phyloP scores from a whole-genome alignment of 352 stramenopile species.

The Phytophthora sansomeana region DNA sequence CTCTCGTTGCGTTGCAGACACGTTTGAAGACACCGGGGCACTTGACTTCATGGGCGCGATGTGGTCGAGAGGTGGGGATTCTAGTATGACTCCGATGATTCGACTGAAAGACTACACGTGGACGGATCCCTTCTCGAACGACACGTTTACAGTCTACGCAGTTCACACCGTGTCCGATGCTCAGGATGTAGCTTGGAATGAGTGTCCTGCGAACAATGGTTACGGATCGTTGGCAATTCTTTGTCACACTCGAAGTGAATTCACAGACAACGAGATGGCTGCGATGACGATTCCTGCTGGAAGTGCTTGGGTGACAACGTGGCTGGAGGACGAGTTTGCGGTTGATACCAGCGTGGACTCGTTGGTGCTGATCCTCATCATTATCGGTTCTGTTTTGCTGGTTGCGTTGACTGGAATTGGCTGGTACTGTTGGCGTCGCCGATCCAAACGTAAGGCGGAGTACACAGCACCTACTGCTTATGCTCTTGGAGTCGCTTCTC shows the following conservation, averaged over 20 bases:
- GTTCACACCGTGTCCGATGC: constrained; percentile 24
- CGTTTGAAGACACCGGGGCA: constrained; percentile 11
- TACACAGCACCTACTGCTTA: not conserved
- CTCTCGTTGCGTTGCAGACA: constrained; percentile 38
- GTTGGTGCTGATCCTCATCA: constrained; percentile 20
- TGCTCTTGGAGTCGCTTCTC: constrained; percentile 2
- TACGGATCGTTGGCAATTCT: constrained; percentile 31
- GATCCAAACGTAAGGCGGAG: not conserved
- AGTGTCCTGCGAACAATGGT: constrained; percentile 24
- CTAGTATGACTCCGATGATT: constrained; percentile 25
- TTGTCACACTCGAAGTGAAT: constrained; percentile 17
- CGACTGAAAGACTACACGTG: constrained; percentile 34
- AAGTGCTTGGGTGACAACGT: constrained; percentile 23
- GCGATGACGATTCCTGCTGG: constrained; percentile 12
- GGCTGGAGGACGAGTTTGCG: constrained; percentile 21
- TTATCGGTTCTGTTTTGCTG: constrained; percentile 9
- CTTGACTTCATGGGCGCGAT: constrained; percentile 26
- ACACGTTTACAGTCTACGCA: constrained; percentile 27
- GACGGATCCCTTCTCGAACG: constrained; percentile 27
- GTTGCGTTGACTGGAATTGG: not conserved
- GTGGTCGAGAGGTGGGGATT: constrained; percentile 37
- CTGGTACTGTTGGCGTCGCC: constrained; percentile 15
- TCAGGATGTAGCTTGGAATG: constrained; percentile 16
- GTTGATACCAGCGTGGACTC: constrained; percentile 6
- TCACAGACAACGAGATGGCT: constrained; percentile 9